Evolutionary conservation across 805 yeast genomes (phyloP), one percentile per base, ranked within the genome.

Genomic region (Teunomyces lycoperdinae): DNA sequence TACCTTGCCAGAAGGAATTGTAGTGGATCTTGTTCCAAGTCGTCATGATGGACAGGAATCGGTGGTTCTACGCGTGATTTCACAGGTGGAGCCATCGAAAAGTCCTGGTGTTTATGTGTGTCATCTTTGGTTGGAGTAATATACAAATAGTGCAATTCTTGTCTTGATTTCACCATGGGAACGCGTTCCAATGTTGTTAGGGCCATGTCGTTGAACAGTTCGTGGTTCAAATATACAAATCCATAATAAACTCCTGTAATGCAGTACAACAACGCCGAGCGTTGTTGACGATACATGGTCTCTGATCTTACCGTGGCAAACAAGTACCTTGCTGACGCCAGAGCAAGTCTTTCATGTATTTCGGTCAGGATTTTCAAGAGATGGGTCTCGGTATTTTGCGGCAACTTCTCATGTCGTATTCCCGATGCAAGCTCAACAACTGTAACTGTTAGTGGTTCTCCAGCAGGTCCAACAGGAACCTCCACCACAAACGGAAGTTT

Each of bases 1-100:
- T 73, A 73, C 32, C 76, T 55, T 1, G 68, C 56, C 16, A 38
- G 46, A n/a, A 73, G 52, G 46, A 69, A 73, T 3, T 50, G 57
- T 2, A 55, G 43, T 0, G 76, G 74, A 28, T 61, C 65, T 26
- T 10, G 16, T n/a, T 47, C 44, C 5, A 38, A 29, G 14, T 38
- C 41, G 13, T 26, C 27, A 9, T 38, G 29, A 20, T 38, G 30
- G 1, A 42, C 28, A 6, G 26, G n/a, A 20, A 20, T 4, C 8
- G 44, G 10, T 5, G 62, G 62, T 8, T 58, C 52, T 3, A 49
- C 17, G 5, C 26, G 14, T 2, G 35, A 9, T 16, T 39, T 20
- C 5, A 11, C 5, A 1, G 58, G 60, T 13, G 62, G 58, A 29
- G 38, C 54, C 64, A 60, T 60, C 9, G 57, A 51, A 24, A 58